These are phyloP conservation scores for Wakefieldia striispora DNA, from an alignment of 768 basidiomycete genomes.

Conservation along the genomic window DNA sequence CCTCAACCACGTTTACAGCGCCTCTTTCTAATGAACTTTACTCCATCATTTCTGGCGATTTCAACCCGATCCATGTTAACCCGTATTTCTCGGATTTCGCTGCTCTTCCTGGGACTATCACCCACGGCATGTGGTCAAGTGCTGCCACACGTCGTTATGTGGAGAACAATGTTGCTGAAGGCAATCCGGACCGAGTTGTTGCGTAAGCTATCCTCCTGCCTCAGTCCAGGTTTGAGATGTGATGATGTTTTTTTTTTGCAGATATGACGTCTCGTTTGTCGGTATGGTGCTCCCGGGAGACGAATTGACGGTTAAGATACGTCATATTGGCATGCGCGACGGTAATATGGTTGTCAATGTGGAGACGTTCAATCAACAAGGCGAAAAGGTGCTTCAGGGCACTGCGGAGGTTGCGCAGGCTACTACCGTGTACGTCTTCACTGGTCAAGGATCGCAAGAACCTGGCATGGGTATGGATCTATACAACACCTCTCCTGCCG, in stretches of 20 bases:
- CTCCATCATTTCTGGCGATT: conserved; percentile 94
- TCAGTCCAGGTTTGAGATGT: background rate
- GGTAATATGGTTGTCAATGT: conserved; percentile 93
- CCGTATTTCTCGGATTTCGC: conserved; percentile 97
- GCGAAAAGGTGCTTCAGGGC: conserved; percentile 91
- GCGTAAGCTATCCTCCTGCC: conserved; percentile 52
- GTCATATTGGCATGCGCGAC: conserved; percentile 87
- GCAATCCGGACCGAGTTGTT: conserved; percentile 86
- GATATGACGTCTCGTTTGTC: conserved; percentile 92
- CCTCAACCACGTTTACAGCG: conserved; percentile 68
- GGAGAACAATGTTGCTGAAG: conserved; percentile 92
- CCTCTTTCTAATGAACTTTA: conserved; percentile 95
- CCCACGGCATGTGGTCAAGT: conserved; percentile 96
- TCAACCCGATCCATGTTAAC: conserved; percentile 98
- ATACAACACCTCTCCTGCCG: conserved; percentile 89
- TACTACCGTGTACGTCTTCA: conserved; percentile 93
- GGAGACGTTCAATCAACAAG: conserved; percentile 77
- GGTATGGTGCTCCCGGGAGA: conserved; percentile 96
- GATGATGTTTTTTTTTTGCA: conserved; percentile 27
- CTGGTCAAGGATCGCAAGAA: conserved; percentile 97
- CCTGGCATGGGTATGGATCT: conserved; percentile 99
- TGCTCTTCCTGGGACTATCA: conserved; percentile 91
- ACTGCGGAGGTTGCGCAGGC: conserved; percentile 93
- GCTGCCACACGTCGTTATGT: conserved; percentile 92
- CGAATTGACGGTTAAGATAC: conserved; percentile 80